Evolutionary conservation across 371 early-diverging fungal genomes (phyloP), one percentile per base, ranked within the genome.

Genomic region (Funneliformis caledonium): DNA sequence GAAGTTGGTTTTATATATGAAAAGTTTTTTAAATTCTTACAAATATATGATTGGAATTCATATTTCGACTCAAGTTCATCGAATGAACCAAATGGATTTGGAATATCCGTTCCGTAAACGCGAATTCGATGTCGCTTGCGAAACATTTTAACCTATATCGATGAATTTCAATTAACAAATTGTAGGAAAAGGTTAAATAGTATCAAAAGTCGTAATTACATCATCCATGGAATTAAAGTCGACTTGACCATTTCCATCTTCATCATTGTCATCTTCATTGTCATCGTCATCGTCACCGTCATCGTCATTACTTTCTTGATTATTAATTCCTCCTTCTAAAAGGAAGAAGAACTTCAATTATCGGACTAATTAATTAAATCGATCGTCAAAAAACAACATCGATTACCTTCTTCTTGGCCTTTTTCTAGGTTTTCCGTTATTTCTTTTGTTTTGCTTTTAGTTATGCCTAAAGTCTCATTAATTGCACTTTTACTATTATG

Each of bases 1-100:
- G 99, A 94, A 26, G 99, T 99, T 9, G 98, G 97, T n/a, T 89
- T 87, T n/a, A 86, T 87, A 83, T 94, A 97, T 47, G 92, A 91
- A 48, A 85, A 84, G 11, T 84, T 86, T 62, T 82, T 83, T 60
- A 95, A 83, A 82, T 95, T 96, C 61, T 89, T 89, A 60, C 87
- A 85, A 12, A 97, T 88, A 80, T 87, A 92, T 19, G 89, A 86
- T 45, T 89, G 88, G 59, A 96, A 83, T n/a, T 88, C 83, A 86
- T 94, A 96, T 80, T 67, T 91, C 19, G 91, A 84, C 64, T 88
- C 89, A 65, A 98, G 88, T 82, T 94, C 94, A 45, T 87, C 86
- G 83, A 97, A 97, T 4, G 91, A 87, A 70, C 89, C 87, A 82
- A 97, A 88, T 11, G 98, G 98, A 70, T 92, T 87, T 7, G 97